These are phyloP conservation scores for Penicillium sp. DNA, from an alignment of 2,329 filamentous ascomycete genomes.

Conservation along the genomic window DNA sequence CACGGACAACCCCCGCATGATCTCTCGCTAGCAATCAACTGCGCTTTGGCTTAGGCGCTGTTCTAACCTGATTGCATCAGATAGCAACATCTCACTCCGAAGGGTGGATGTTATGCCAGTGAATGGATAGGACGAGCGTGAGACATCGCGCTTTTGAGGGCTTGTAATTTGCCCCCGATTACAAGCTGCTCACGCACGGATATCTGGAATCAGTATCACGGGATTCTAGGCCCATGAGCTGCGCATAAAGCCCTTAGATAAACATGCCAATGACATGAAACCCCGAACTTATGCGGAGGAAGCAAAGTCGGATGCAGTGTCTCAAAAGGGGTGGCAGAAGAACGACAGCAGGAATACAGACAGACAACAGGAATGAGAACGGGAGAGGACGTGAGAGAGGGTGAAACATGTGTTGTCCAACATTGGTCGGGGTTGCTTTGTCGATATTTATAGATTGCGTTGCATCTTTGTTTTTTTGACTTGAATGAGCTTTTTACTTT, in stretches of 20 bases:
- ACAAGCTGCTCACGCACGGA: neutral
- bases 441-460: slow-evolving; percentile 4
- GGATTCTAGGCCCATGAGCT: neutral
- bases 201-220: neutral
- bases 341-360: slow-evolving; percentile 1
- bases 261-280: slow-evolving; percentile 1
- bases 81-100: neutral
- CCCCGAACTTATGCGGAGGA: slow-evolving; percentile 7
- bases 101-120: slow-evolving; percentile 4
- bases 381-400: neutral
- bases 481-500: neutral
- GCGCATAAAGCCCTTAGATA: neutral
- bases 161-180: neutral
- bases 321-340: slow-evolving; percentile 7
- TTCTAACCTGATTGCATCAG: neutral
- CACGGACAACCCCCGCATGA: slow-evolving; percentile 1
- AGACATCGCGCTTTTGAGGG: neutral
- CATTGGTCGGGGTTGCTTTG: slow-evolving; percentile 5
- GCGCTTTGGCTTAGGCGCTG: neutral
- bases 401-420: neutral
- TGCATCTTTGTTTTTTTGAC: neutral
- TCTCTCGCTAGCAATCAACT: neutral
- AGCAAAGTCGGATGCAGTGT: slow-evolving; percentile 4
- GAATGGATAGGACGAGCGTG: slow-evolving; percentile 8
- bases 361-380: no score